Evolutionary conservation across 108 stramenopile genomes (phyloP).

Genomic region (Fragilaria crotonensis): DNA sequence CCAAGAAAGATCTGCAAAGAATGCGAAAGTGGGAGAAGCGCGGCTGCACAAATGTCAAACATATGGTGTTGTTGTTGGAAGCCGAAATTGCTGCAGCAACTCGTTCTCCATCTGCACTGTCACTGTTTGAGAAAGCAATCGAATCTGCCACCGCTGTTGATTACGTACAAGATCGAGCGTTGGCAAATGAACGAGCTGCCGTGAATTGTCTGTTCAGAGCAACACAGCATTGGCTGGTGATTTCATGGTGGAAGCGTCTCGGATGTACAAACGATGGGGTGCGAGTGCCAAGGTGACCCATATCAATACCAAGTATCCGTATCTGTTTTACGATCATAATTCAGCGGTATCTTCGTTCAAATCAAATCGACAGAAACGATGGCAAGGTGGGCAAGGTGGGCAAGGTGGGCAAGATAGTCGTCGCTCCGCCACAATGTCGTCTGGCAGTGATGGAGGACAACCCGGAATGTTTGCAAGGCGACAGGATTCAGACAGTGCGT

Average conservation of each 20-base stretch:
- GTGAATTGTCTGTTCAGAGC: background rate
- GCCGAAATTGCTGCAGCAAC: background rate
- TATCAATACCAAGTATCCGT: conserved; percentile 1
- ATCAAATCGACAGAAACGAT: no score
- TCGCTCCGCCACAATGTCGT: no score
- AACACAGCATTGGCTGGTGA: background rate
- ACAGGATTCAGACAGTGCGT: no score
- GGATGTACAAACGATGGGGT: background rate
- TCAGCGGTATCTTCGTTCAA: background rate
- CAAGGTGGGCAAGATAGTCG: no score
- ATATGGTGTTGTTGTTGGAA: background rate
- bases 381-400: no score
- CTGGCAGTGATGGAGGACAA: no score
- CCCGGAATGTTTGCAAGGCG: no score
- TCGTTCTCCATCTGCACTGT: background rate
- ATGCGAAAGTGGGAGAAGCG: background rate
- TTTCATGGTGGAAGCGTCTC: background rate
- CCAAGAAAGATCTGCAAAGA: background rate
- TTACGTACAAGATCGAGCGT: background rate
- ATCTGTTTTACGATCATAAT: conserved; percentile 1
- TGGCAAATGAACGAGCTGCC: background rate
- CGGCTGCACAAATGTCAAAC: background rate
- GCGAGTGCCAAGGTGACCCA: background rate
- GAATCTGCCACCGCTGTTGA: background rate
- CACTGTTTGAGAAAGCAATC: background rate